Evolutionary conservation across 1,139 yeast species (phyloP).

Genomic region (Yamadazyma sp.): DNA sequence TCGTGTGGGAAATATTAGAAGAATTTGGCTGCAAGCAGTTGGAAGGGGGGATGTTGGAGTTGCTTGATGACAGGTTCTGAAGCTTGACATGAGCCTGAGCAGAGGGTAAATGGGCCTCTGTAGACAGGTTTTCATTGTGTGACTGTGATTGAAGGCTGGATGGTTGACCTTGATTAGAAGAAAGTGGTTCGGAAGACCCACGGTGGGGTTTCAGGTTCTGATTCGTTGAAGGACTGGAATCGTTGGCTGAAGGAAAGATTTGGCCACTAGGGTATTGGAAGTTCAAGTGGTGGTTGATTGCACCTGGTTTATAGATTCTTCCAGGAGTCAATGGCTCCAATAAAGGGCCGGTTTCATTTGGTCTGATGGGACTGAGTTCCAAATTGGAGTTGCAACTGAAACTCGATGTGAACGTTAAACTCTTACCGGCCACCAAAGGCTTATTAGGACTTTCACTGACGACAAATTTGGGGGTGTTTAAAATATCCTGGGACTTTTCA

Average conservation of each 20-base stretch:
- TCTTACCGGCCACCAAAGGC: conserved; percentile 44
- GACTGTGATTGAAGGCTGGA: not conserved
- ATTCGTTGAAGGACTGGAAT: not conserved
- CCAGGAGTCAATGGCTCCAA: conserved; percentile 59
- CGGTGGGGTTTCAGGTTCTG: no score
- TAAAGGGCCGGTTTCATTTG: conserved; percentile 61
- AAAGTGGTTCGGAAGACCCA: not conserved
- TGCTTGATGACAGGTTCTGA: no score
- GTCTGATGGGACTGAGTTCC: conserved; percentile 59
- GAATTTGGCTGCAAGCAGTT: conserved; percentile 1
- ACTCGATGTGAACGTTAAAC: conserved; percentile 53
- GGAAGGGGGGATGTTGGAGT: conserved; percentile 1
- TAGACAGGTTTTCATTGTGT: not conserved
- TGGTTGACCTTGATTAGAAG: conserved; percentile 3
- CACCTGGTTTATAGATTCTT: conserved; percentile 20
- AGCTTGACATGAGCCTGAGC: not conserved
- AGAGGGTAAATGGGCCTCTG: not conserved
- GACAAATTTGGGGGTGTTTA: conserved; percentile 27
- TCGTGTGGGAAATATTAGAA: conserved; percentile 6
- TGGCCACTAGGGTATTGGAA: conserved; percentile 8
- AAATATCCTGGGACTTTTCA: conserved; percentile 9
- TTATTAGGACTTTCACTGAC: conserved; percentile 39
- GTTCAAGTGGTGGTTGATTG: conserved; percentile 15
- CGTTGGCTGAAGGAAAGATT: not conserved
- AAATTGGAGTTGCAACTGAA: conserved; percentile 65